Percentiles rank a stretch among this genome's conserved stretches.
Evolutionary conservation across 2,329 filamentous ascomycete species (phyloP).

Genomic region (Macroventuria anomochaeta): DNA sequence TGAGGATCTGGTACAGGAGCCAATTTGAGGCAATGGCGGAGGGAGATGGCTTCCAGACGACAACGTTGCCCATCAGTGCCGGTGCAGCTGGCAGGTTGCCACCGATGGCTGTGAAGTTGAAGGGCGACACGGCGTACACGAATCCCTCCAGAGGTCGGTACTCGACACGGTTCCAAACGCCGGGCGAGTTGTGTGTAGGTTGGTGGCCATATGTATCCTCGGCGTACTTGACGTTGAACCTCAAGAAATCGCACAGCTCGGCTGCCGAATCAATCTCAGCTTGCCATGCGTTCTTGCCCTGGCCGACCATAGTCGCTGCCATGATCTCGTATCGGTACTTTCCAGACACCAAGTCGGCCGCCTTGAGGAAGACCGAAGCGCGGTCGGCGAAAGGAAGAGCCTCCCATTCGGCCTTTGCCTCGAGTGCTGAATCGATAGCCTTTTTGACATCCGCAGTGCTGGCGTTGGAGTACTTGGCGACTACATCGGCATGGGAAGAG

Average conservation of each 20-base stretch:
- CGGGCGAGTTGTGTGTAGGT: slow-evolving; percentile 79
- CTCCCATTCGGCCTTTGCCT: slow-evolving; percentile 88
- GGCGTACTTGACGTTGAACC: slow-evolving; percentile 93
- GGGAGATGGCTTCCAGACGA: slow-evolving; percentile 96
- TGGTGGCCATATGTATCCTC: slow-evolving; percentile 90
- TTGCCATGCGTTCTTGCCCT: slow-evolving; percentile 99
- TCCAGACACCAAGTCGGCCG: slow-evolving; percentile 84
- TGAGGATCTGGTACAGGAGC: slow-evolving; percentile 86
- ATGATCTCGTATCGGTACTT: slow-evolving; percentile 98
- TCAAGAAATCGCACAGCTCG: slow-evolving; percentile 89
- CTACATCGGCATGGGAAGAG: slow-evolving; percentile 73
- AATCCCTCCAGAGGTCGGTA: slow-evolving; percentile 92
- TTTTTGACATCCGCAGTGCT: slow-evolving; percentile 74
- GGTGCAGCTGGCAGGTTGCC: slow-evolving; percentile 85
- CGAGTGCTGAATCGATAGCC: slow-evolving; percentile 83
- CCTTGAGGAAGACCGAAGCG: slow-evolving; percentile 93
- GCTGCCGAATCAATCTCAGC: slow-evolving; percentile 97
- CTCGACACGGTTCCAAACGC: slow-evolving; percentile 91
- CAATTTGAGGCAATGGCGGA: slow-evolving; percentile 88
- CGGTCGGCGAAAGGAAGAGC: slow-evolving; percentile 86
- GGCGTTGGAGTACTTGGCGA: slow-evolving; percentile 87
- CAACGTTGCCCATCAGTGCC: slow-evolving; percentile 90
- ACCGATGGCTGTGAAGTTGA: slow-evolving; percentile 97
- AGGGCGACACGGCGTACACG: slow-evolving; percentile 91
- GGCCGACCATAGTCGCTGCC: slow-evolving; percentile 93